Percentiles rank a stretch among this genome's conserved stretches.
Evolutionary conservation across 352 stramenopile species (phyloP).

Genomic region (Phytopythium vexans): DNA sequence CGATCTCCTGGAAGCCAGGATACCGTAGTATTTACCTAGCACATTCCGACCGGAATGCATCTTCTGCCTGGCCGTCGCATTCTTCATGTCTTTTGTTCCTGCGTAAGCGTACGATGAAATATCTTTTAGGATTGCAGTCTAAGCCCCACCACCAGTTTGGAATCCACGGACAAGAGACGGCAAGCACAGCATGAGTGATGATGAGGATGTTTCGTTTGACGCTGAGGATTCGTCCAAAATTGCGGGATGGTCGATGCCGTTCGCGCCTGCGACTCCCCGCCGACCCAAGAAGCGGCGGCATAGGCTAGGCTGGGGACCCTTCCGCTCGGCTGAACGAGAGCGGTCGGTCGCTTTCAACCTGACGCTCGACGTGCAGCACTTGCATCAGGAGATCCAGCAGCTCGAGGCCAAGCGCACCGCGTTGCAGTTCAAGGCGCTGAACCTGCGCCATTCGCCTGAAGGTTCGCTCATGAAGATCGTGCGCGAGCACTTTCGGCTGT

Average conservation of each 20-base stretch:
- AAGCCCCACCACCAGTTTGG: no score
- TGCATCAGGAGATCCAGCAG: conserved; percentile 28
- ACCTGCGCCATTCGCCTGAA: conserved; percentile 9
- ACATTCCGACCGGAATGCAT: no score
- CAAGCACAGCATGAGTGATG: no score
- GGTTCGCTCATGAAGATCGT: conserved; percentile 6
- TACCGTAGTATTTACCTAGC: no score
- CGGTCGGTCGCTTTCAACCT: conserved; percentile 31
- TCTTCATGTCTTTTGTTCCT: no score
- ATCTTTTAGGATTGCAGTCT: no score
- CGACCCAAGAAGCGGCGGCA: conserved; percentile 6
- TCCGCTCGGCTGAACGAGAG: conserved; percentile 26
- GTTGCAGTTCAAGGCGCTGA: neutral
- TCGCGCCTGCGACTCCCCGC: conserved; percentile 1
- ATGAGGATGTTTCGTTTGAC: no score
- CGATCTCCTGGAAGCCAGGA: no score
- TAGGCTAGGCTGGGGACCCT: conserved; percentile 19
- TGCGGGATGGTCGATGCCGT: conserved; percentile 1
- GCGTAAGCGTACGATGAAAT: no score
- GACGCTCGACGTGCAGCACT: conserved; percentile 31
- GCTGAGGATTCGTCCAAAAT: no score
- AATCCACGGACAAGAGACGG: no score
- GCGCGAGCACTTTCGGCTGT: conserved; percentile 11
- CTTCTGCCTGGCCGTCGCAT: no score
- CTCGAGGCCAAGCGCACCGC: conserved; percentile 13